Evolutionary conservation across 2,329 filamentous ascomycete genomes (phyloP), one percentile per base, ranked within the genome.

Genomic region (Pyrenochaeta sp.): DNA sequence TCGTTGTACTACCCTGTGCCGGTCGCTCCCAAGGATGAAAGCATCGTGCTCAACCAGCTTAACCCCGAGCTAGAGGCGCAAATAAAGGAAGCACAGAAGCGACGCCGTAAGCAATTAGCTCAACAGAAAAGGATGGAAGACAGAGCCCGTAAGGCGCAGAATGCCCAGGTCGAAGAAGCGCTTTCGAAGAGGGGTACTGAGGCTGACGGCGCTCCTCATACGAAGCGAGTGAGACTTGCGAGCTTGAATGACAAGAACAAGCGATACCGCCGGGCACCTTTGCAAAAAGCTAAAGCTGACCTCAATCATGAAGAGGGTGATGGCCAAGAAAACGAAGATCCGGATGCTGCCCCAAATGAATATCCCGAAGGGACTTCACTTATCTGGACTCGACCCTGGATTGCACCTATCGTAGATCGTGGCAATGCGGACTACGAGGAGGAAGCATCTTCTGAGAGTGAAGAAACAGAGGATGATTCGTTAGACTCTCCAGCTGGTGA

Each of bases 161-260:
- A 72, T 32, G 62, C 55, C 25, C 56, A 57, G 39, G 65, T 71
- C 7, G 68, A 71, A 45, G 48, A 55, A 39, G 59, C 44, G 9
- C 46, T 59, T 27, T 55, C 55, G 19, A 67, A 62, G 37, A 52
- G 59, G 42, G 22, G 46, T 27, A 15, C 49, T 39, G 50, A 49
- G 5, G 27, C n/a, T 19, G 44, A 47, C 19, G 58, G 52, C 24
- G 58, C 43, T 43, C 55, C 59, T 25, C 64, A 53, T n/a, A 52
- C 46, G 15, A 71, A 62, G 42, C 64, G 66, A 28, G 56, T 60
- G 12, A 62, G 70, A 48, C 62, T 72, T 47, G 70, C 67, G n/a
- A 72, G 66, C 40, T 61, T 72, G 50, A 72, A 72, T 28, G 69
- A 71, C 45, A 68, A 61, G 45, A 68, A 62, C 30, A 67, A 66